Base-by-base conservation (phyloP, 139 green algal genomes). In the Ulvella scutata region DNA sequence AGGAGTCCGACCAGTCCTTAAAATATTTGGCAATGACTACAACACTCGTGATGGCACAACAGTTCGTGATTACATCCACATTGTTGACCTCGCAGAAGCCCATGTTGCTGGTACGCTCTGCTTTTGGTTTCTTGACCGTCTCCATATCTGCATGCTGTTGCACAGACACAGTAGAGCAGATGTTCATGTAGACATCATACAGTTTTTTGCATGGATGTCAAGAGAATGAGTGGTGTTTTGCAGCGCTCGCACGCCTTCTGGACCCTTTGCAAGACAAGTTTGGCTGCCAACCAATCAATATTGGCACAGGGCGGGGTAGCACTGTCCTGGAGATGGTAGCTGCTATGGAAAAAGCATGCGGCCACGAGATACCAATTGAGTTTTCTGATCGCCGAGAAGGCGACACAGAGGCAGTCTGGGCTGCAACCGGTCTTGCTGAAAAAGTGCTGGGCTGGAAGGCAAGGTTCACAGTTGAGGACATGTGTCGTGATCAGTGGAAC, bases 21-120 rank as follows among this genome's bases (percentile, higher is more conserved):
- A 78, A 37, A 95, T 99, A 72, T 99, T 91, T 79, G 95, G 95
- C 36, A 85, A 79, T 36, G 94, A 99, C 84, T 99, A 99, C 86
- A 79, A 81, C 21, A 99, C 94, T 0, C 82, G 79, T 13, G 90
- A 96, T 75, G 91, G 91, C 77, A 96, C 89, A 23, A 87, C 82
- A 61, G 84, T 98, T 74, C 86, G 95, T 28, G 95, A 99, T 82
- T 99, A 98, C 88, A 98, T 99, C 79, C 95, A 99, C 77, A 95
- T 99, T 20, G 92, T 97, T 84, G 91, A 96, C 85, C 80, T 96
- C 61, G 61, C 6, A 31, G 79, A 76, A 34, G 73, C 75, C 23
- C 78, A 82, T 37, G 78, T 82, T 7, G 43, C 38, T 59, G 3
- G 21, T 40, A 28, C 9, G 76, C 26, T n/a, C 43, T 67, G 43